Evolutionary conservation across 2,329 filamentous ascomycete species (phyloP).

Genomic region (Verticillium isaacii): DNA sequence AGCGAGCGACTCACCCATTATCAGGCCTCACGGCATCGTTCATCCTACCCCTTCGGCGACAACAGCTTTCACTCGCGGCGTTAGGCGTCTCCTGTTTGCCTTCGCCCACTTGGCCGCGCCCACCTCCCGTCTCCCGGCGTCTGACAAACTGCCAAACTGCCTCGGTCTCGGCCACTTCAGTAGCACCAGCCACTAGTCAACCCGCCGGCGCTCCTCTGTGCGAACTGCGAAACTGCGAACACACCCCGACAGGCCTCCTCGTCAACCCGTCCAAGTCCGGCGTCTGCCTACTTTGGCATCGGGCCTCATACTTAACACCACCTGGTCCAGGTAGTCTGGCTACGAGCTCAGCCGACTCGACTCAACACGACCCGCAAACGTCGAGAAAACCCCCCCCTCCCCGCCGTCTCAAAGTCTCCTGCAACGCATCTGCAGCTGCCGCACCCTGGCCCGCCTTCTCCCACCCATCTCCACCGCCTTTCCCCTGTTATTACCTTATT

Average conservation of each 20-base stretch:
- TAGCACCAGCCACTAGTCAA: neutral
- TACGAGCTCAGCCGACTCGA: neutral
- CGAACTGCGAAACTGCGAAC: neutral
- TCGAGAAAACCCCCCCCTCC: neutral
- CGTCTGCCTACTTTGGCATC: neutral
- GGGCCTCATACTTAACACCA: neutral
- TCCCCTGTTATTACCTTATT: neutral
- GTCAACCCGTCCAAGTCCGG: neutral
- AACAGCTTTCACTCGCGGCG: neutral
- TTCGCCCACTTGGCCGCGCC: neutral
- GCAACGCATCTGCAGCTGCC: neutral
- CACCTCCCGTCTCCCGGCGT: neutral
- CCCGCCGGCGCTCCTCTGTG: neutral
- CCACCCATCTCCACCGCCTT: neutral
- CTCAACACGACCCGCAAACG: neutral
- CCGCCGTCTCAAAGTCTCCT: neutral
- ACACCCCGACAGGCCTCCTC: neutral
- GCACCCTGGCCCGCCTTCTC: neutral
- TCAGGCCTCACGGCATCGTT: neutral
- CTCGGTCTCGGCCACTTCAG: neutral
- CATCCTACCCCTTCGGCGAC: neutral
- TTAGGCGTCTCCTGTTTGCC: neutral
- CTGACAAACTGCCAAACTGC: neutral
- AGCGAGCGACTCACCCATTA: neutral
- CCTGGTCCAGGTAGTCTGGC: neutral